A percentile compares a stretch with the other conserved stretches of the same genome.
Evolutionary conservation across 768 basidiomycete genomes (phyloP).

Genomic region (Leccinum pellstonianum): DNA sequence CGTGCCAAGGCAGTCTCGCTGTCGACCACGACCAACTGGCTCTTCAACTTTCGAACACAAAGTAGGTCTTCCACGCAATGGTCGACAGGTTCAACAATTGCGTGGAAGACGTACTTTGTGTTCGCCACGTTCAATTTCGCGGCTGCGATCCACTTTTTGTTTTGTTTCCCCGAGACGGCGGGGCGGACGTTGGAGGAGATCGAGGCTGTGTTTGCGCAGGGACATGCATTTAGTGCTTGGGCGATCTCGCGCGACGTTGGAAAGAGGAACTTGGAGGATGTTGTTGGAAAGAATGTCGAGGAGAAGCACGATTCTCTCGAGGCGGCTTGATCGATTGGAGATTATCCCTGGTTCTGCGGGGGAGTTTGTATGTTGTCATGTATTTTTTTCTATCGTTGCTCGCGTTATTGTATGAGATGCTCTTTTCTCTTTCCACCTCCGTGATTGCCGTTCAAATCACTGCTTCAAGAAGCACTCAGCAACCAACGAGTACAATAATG

Average conservation of each 20-base stretch:
- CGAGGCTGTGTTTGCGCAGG: constrained; percentile 72
- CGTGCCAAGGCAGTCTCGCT: constrained; percentile 59
- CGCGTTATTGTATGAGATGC: neutral
- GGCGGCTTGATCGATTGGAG: neutral
- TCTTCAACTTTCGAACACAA: too few relatives aligned
- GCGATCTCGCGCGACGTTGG: constrained; percentile 60
- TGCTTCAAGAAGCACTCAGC: neutral
- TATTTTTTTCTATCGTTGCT: neutral
- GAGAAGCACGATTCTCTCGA: constrained; percentile 12
- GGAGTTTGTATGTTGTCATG: neutral
- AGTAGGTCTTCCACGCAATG: too few relatives aligned
- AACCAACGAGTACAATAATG: neutral
- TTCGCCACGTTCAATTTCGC: constrained; percentile 77
- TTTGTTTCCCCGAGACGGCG: constrained; percentile 80
- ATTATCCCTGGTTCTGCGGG: neutral
- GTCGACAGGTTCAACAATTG: too few relatives aligned
- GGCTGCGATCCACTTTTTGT: constrained; percentile 67
- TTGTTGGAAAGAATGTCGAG: constrained; percentile 23
- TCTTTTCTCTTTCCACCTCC: neutral
- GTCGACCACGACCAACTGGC: constrained; percentile 50
- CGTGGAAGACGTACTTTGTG: constrained; percentile 76
- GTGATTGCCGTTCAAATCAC: neutral
- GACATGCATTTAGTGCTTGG: constrained; percentile 72
- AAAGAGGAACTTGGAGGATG: constrained; percentile 56
- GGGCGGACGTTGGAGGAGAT: constrained; percentile 75